phyloP scores from a whole-genome alignment of 306 rosid genomes.

The Hippophae rhamnoides region DNA sequence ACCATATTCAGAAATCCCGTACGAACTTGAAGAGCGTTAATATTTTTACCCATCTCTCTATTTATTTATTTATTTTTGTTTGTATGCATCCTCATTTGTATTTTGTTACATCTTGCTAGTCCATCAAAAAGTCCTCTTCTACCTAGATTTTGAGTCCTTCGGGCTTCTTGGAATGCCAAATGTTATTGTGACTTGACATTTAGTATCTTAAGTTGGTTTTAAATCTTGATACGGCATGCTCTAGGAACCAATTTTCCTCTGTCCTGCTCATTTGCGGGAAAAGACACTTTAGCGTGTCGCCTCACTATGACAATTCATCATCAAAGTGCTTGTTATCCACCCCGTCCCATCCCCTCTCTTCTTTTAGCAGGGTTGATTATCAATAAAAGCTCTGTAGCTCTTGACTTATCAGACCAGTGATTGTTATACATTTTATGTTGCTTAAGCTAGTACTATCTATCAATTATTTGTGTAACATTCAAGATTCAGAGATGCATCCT shows the following conservation, averaged over 20 bases:
- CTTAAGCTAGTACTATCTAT: neutral
- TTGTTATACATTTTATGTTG: neutral
- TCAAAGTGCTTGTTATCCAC: conserved; percentile 19
- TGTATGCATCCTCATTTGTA: neutral
- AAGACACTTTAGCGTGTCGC: conserved; percentile 50
- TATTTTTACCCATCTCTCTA: too few species aligned
- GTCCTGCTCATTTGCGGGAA: conserved; percentile 46
- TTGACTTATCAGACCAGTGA: neutral
- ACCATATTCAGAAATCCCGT: too few species aligned
- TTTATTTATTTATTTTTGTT: too few species aligned
- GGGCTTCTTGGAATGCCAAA: neutral
- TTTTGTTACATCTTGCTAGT: neutral
- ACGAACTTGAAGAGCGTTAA: too few species aligned
- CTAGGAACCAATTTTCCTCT: neutral
- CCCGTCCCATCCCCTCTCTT: neutral
- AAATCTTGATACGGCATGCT: too few species aligned
- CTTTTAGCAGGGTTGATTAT: neutral
- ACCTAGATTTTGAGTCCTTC: neutral
- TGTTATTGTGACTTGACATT: neutral
- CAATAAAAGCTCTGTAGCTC: neutral
- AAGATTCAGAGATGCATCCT: conserved; percentile 1
- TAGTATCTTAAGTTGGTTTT: neutral
- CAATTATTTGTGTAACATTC: neutral
- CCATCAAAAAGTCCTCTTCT: neutral
- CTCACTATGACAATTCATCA: conserved; percentile 36